Evolutionary conservation across 768 basidiomycete species (phyloP), one percentile per base, ranked within the genome.

Genomic region (Auriscalpium microsporum): DNA sequence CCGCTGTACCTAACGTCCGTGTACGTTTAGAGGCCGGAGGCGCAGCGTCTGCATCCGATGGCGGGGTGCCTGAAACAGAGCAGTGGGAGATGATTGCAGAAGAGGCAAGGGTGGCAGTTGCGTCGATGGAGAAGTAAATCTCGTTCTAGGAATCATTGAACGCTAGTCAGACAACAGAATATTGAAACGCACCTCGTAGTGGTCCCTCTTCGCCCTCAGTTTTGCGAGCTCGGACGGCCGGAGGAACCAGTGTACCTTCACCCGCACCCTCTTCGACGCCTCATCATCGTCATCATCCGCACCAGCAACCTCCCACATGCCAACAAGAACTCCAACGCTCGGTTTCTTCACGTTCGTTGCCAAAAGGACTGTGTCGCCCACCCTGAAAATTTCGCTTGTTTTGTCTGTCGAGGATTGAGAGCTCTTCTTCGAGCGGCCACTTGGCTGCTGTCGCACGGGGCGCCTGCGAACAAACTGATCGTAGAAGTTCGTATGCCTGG

Each of bases 221-320:
- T 70, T 69, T 8, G 87, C 77, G 56, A 90, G 70, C 64, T 90
- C 82, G 0, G 71, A 68, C 1, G 86, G 87, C 35, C 81, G 71
- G 58, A 87, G 69, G 62, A 90, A 91, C 88, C 87, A 91, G 61
- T 89, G 88, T 21, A 90, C 69, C 28, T 78, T 75, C 21, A 86
- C 68, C 54, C 78, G 74, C 73, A 83, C 81, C 49, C 71, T 75
- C 11, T 50, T 45, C 38, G 67, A 61, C 2, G 63, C 64, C 36
- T 70, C 67, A n/a, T 65, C 64, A 37, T 72, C 67, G 21, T 52
- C 62, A 8, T 60, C 68, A 0, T 64, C 64, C 8, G 69, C 70
- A 2, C 54, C 70, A 52, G 67, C 65, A 2, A 72, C 70, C 53
- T 86, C 79, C 84, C 86, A 90, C 74, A 91, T 79, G 0, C 84